Evolutionary conservation across 1,284 basidiomycete species (phyloP), one percentile per base, ranked within the genome.

Genomic region (Irpex lacteus): DNA sequence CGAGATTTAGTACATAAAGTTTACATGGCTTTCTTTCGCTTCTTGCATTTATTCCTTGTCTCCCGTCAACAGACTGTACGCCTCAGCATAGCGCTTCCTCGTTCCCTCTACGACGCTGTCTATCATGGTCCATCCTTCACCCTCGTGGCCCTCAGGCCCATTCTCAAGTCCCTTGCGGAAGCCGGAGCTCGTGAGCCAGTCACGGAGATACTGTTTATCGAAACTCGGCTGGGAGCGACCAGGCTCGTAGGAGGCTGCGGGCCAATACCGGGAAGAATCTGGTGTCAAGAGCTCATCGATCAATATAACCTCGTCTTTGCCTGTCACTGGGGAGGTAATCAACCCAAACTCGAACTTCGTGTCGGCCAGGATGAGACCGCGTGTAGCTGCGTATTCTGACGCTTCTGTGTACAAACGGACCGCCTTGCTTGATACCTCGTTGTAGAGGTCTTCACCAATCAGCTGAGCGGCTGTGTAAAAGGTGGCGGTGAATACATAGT

Each of bases 221-320:
- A 98, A 99, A 72, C 94, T 95, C 19, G 89, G 85, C 78, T 98
- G 97, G 0, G 88, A 79, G 34, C 84, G 81, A 7, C 97, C 97
- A 2, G 87, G 82, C 49, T 80, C 77, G 78, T 98, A 99, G 2
- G 80, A 84, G 11, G 81, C 82, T 0, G 88, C 82, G 0, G 95
- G 90, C 97, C 98, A 99, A 82, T 98, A 99, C 50, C 97, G 87
- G 18, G 96, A 98, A 21, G 95, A 98, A 78, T 99, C 98, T 5
- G 97, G 96, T 0, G 98, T 99, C 60, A 99, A 86, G 15, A 95
- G 88, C 75, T 99, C 97, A 76, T 99, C 98, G 68, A 99, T 90
- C 50, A 99, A 85, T 70, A 98, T 93, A 59, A 98, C 83, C 44
- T 85, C 73, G 38, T 85, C 82, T 66, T 77, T 70, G 37, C 67